A percentile compares a stretch with the other conserved stretches of the same genome.
phyloP scores from a whole-genome alignment of 2,329 filamentous ascomycete species.

The Colletotrichum higginsianum region DNA sequence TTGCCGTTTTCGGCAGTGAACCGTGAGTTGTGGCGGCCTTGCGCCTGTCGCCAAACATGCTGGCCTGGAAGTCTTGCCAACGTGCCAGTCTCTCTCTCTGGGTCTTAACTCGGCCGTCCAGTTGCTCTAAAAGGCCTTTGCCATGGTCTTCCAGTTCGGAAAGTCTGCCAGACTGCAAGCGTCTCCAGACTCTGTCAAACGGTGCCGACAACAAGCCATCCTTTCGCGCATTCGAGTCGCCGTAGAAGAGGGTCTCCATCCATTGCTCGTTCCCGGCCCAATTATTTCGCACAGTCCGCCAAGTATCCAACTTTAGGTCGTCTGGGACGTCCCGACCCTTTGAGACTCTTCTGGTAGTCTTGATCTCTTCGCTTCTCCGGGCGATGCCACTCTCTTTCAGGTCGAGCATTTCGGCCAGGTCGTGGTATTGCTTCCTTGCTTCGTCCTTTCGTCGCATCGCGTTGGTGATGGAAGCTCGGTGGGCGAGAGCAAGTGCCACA shows the following conservation, averaged over 20 bases:
- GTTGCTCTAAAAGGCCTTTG: conserved; percentile 75
- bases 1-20: conserved; percentile 45
- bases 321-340: conserved; percentile 52
- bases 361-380: conserved; percentile 65
- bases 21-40: conserved; percentile 46
- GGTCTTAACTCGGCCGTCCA: conserved; percentile 76
- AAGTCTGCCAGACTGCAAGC: conserved; percentile 72
- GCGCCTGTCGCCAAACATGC: conserved; percentile 55
- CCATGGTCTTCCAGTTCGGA: conserved; percentile 68
- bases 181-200: conserved; percentile 81
- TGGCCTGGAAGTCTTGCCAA: conserved; percentile 79
- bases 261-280: conserved; percentile 86
- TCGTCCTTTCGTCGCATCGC: conserved; percentile 73
- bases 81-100: conserved; percentile 79
- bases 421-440: conserved; percentile 70
- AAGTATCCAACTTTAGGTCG: conserved; percentile 64
- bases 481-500: conserved; percentile 78
- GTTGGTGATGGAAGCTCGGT: conserved; percentile 76
- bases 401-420: conserved; percentile 76
- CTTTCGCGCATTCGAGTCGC: conserved; percentile 69
- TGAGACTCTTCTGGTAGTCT: conserved; percentile 48
- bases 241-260: conserved; percentile 79
- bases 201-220: conserved; percentile 76
- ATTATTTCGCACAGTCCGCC: conserved; percentile 76
- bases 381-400: conserved; percentile 73